Evolutionary conservation across 148 eudicot species (phyloP).

Genomic region (Chenopodium berlandieri): DNA sequence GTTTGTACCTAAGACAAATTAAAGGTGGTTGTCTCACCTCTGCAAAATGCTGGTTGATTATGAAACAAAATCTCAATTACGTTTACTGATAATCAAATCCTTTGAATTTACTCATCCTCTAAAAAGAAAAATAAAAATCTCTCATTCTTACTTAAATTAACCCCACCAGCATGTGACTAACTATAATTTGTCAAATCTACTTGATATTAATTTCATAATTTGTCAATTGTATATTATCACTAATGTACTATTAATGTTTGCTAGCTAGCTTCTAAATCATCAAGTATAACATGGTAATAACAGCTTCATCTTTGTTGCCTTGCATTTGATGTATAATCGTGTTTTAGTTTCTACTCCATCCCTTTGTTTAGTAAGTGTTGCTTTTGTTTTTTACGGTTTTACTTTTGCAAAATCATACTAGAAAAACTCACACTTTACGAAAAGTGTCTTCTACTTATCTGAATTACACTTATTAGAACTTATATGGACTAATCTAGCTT

Average conservation of each 20-base stretch:
- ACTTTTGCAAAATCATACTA: too few species aligned
- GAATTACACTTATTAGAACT: too few species aligned
- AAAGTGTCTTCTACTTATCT: too few species aligned
- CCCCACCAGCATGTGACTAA: slow-evolving; percentile 46
- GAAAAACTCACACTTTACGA: too few species aligned
- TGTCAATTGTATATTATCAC: not conserved
- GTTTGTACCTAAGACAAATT: not conserved
- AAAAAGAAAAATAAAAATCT: slow-evolving; percentile 12
- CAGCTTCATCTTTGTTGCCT: not conserved
- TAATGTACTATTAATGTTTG: not conserved
- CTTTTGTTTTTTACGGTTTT: too few species aligned
- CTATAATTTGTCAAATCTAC: slow-evolving; percentile 28
- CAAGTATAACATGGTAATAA: not conserved
- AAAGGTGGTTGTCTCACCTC: slow-evolving; percentile 27
- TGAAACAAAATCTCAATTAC: slow-evolving; percentile 27
- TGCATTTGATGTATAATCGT: not conserved
- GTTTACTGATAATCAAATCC: not conserved
- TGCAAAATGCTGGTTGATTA: slow-evolving; percentile 31
- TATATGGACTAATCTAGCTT: too few species aligned
- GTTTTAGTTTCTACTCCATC: not conserved
- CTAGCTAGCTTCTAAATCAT: not conserved
- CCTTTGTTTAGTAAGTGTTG: not conserved
- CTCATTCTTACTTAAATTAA: slow-evolving; percentile 18
- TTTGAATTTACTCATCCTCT: slow-evolving; percentile 21
- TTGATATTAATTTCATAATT: not conserved